Evolutionary conservation across 768 basidiomycete species (phyloP), one percentile per base, ranked within the genome.

Genomic region (Agaricus subrufescens): DNA sequence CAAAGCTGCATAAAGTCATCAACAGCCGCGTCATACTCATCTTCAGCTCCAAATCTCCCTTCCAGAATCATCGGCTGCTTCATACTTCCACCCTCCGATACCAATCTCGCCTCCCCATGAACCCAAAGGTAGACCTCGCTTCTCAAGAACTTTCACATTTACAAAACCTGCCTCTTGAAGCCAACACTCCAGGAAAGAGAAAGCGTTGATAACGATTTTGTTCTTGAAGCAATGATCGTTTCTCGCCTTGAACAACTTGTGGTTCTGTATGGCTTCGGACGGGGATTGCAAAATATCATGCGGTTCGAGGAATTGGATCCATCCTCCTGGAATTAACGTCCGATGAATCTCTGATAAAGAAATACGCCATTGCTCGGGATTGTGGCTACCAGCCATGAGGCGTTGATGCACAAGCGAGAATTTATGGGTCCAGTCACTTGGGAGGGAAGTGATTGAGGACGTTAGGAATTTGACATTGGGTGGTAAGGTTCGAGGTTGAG

Each of bases 401-500:
- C 58, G 54, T 52, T 59, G 58, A 23, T 59, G 50, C 30, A 52
- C 39, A 25, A 59, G 51, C 6, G 50, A 26, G 43, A 59, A 39
- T 27, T 45, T 51, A 14, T 34, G 26, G 23, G 44, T 40, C 58
- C 58, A 59, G 42, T 50, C 46, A 14, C 19, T 39, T 10, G 58
- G 58, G 11, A 59, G 54, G 6, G 49, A 45, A 4, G 58, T 59
- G 45, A 55, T 47, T 14, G 54, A 45, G 11, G 27, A 29, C 3
- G 39, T 45, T 3, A 46, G 27, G 26, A 59, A 59, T 10, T 49
- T 52, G 7, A 51, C 38, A 29, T 59, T 59, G 31, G 31, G 31
- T 25, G 46, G 34, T 3, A 46, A 50, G 14, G 38, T 6, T 9
- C 34, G 29, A 29, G 52, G 29, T 8, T 50, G 46, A 5, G 66